A percentile compares a stretch with the other conserved stretches of the same genome.
Conservation (phyloP, 169 alveolate genomes). For the Blepharisma undulans region DNA sequence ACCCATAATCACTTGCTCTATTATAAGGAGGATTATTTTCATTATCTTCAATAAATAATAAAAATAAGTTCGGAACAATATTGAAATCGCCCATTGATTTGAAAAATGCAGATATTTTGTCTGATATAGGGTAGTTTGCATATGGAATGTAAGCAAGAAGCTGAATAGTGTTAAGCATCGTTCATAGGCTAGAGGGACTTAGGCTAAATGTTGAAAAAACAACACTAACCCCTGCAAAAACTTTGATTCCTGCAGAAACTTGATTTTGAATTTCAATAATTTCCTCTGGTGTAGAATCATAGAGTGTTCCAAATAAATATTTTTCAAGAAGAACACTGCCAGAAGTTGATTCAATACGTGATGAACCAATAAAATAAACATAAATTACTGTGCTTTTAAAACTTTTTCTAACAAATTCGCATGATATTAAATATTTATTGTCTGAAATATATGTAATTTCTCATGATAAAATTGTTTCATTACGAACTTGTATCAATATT, state of each 20-base stretch:
- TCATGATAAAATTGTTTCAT: neutral
- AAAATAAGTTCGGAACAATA: neutral
- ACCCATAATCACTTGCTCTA: neutral
- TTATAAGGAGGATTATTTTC: neutral
- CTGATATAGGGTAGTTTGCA: neutral
- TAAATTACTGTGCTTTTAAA: neutral
- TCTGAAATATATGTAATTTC: neutral
- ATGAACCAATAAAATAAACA: neutral
- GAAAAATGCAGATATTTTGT: neutral
- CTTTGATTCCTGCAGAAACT: neutral
- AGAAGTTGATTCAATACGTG: neutral
- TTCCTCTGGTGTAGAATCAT: neutral
- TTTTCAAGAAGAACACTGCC: neutral
- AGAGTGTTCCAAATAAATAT: neutral
- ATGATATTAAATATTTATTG: neutral
- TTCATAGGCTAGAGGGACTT: constrained; percentile 11
- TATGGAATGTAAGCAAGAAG: constrained; percentile 11
- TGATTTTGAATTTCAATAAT: neutral
- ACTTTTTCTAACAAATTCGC: neutral
- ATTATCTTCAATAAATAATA: neutral
- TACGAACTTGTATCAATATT: neutral
- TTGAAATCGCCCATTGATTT: neutral
- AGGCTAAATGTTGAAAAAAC: neutral
- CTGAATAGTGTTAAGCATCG: constrained; percentile 20
- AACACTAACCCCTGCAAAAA: neutral